Evolutionary conservation across 805 yeast species (phyloP).

Genomic region (Lachancea lanzarotensis): DNA sequence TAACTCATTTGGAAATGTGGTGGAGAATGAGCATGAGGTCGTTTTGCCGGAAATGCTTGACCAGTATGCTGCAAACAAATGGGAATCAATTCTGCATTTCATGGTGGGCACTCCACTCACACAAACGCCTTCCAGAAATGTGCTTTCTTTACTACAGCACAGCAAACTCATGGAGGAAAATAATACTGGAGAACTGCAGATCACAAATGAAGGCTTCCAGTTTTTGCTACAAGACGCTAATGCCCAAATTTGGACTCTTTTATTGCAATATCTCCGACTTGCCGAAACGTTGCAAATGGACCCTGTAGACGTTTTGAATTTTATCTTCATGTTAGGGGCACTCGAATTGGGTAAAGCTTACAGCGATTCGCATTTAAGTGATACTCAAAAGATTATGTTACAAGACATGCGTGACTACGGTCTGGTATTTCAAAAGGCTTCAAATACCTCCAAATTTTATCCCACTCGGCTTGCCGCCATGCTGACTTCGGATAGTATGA

Average conservation of each 20-base stretch:
- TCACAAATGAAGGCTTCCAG: constrained; percentile 91
- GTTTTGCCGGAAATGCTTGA: constrained; percentile 66
- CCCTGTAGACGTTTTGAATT: constrained; percentile 90
- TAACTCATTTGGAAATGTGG: constrained; percentile 71
- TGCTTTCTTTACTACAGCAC: constrained; percentile 64
- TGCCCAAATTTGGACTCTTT: constrained; percentile 89
- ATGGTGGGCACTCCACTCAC: constrained; percentile 90
- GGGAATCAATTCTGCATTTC: constrained; percentile 94
- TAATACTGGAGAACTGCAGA: constrained; percentile 42
- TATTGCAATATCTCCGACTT: constrained; percentile 79
- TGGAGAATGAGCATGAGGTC: constrained; percentile 46
- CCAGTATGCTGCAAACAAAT: constrained; percentile 72
- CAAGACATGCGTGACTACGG: constrained; percentile 91
- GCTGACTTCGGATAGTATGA: constrained; percentile 74
- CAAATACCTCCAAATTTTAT: constrained; percentile 60
- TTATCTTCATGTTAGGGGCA: constrained; percentile 89
- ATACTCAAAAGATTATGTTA: constrained; percentile 78
- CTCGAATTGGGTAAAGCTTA: constrained; percentile 87
- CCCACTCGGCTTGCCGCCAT: constrained; percentile 90
- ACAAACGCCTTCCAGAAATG: constrained; percentile 72
- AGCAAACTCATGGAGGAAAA: constrained; percentile 82
- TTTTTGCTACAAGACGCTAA: constrained; percentile 87
- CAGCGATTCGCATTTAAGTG: constrained; percentile 59
- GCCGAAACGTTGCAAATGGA: constrained; percentile 85
- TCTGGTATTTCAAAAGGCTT: constrained; percentile 62